Base-by-base conservation (phyloP, 1,139 yeast species). In the Candida sp. region DNA sequence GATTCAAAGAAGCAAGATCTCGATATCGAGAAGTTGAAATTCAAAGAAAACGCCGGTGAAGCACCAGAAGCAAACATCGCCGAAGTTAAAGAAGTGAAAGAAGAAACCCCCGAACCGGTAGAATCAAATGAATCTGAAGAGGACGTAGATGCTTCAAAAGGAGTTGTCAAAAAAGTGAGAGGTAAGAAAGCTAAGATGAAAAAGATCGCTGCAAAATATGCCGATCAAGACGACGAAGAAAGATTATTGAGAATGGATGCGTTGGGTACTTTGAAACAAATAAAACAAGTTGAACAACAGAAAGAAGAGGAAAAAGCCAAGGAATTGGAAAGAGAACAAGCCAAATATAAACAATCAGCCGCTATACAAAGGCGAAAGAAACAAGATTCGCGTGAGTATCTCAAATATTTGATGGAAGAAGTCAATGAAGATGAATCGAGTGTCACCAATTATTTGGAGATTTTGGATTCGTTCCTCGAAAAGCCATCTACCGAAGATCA, bases 161-260 rank as follows among this genome's bases (percentile, higher is more conserved):
- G 58, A 50, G 55, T 52, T 39, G 64, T 52, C 38, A 63, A 53
- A 41, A 74, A 69, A 37, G 82, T 84, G 2, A 81, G 97, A 56
- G 97, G 97, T 39, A 89, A 87, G 63, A 87, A 84, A 58, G 83
- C 87, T 21, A 90, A 90, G 58, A 59, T 87, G 62, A 89, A 88
- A 70, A 91, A 88, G 61, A 86, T 87, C 44, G 85, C 86, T 25
- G 73, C 79, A 43, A 91, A 90, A 57, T 93, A 93, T 58, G 90
- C 84, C 1, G 90, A 85, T 48, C 98, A 91, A 62, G 98, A 91
- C 58, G 97, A 89, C 44, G 95, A 88, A 45, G 98, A 93, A 55
- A 77, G 90, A 45, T 58, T 66, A 41, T 56, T 84, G 47, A 76
- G 93, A 48, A 81, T 91, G 87, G 82, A 86, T 47, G 86, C 85